These are phyloP conservation scores for Globisporangium barbulae DNA, from an alignment of 352 stramenopile genomes.

Conservation along the genomic window DNA sequence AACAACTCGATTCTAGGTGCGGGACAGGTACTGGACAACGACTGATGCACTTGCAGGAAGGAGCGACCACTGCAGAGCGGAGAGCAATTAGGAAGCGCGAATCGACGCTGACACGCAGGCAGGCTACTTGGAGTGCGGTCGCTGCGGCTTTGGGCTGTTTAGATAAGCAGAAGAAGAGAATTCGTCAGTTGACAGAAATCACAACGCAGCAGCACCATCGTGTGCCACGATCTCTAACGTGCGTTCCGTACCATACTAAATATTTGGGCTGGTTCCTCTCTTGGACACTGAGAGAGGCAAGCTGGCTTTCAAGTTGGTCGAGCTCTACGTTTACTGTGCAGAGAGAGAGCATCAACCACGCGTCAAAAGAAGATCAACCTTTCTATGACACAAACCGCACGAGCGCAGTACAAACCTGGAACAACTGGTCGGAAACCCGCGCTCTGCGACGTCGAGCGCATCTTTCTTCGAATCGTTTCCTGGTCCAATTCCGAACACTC, in stretches of 20 bases:
- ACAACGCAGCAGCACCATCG: background rate
- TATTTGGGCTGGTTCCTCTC: conserved; percentile 25
- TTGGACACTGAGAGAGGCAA: conserved; percentile 25
- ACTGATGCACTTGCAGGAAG: background rate
- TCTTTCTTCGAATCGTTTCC: conserved; percentile 67
- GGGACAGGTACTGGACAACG: conserved; percentile 13
- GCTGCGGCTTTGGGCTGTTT: conserved; percentile 26
- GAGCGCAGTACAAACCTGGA: conserved; percentile 36
- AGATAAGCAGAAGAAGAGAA: background rate
- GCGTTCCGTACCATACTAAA: conserved; percentile 26
- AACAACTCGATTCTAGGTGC: background rate
- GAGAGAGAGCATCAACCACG: background rate
- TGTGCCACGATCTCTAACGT: background rate
- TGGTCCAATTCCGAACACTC: conserved; percentile 69
- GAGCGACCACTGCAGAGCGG: conserved; percentile 1
- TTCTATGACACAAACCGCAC: background rate
- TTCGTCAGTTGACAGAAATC: background rate
- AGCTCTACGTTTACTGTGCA: conserved; percentile 19
- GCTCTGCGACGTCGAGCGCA: conserved; percentile 66
- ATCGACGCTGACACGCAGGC: conserved; percentile 14
- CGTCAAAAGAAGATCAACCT: background rate
- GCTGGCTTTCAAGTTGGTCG: conserved; percentile 18
- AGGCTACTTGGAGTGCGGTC: conserved; percentile 20
- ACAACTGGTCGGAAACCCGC: conserved; percentile 69
- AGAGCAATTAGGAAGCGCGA: background rate